These are phyloP conservation scores for Smittium mucronatum DNA, from an alignment of 371 early-diverging fungal genomes.

Conservation along the genomic window DNA sequence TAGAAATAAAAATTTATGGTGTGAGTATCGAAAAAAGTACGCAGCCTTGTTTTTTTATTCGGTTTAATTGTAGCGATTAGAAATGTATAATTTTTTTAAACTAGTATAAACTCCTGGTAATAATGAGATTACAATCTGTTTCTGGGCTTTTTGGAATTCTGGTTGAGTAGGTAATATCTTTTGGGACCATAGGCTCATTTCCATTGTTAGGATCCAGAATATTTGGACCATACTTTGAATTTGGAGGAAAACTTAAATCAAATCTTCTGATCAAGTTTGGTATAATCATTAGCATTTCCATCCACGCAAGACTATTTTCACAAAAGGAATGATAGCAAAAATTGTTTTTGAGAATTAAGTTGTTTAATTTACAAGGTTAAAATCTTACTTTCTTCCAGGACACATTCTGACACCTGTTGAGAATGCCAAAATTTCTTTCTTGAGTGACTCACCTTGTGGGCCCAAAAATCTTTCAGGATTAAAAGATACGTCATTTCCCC, in stretches of 20 bases:
- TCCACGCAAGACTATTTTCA: too few relatives aligned
- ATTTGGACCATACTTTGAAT: background rate
- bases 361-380: slow-evolving; percentile 10
- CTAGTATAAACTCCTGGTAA: too few relatives aligned
- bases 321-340: too few relatives aligned
- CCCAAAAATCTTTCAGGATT: slow-evolving; percentile 20
- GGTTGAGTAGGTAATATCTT: background rate
- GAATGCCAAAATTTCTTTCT: slow-evolving; percentile 21
- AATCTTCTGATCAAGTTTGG: background rate
- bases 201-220: background rate
- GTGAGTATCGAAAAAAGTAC: too few relatives aligned
- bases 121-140: background rate
- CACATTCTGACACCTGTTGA: slow-evolving; percentile 28
- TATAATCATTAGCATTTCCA: background rate
- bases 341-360: too few relatives aligned
- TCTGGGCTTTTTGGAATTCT: background rate
- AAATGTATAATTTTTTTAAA: too few relatives aligned
- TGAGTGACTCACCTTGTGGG: slow-evolving; percentile 5
- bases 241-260: background rate
- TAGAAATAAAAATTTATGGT: too few relatives aligned
- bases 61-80: too few relatives aligned
- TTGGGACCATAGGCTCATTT: background rate
- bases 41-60: too few relatives aligned
- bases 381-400: slow-evolving; percentile 22
- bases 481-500: slow-evolving; percentile 17